phyloP scores from a whole-genome alignment of 495 filamentous ascomycete species.

The Parmelia sp. region DNA sequence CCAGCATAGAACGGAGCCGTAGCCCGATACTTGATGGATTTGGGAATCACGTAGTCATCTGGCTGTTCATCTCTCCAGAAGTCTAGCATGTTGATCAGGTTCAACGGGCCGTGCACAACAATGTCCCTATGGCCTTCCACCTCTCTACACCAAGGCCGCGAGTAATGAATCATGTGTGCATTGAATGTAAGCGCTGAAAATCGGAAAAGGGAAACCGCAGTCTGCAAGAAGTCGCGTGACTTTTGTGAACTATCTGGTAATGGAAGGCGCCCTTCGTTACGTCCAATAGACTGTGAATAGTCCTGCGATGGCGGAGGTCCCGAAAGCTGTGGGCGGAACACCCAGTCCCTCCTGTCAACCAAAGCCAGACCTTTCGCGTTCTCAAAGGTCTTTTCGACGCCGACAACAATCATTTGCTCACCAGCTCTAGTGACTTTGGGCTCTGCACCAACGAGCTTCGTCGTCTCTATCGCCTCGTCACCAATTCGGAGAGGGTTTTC shows the following conservation, averaged over 20 bases:
- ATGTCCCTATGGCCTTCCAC: constrained; percentile 54
- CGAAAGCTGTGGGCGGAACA: constrained; percentile 48
- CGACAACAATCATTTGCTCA: constrained; percentile 59
- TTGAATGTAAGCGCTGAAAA: constrained; percentile 72
- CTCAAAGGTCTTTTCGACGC: constrained; percentile 54
- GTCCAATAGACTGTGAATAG: background rate
- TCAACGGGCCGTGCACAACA: constrained; percentile 60
- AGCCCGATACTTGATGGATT: constrained; percentile 52
- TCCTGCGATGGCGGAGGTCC: constrained; percentile 24
- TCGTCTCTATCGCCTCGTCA: constrained; percentile 51
- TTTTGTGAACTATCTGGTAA: constrained; percentile 28
- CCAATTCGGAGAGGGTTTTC: constrained; percentile 45
- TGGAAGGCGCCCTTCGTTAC: background rate
- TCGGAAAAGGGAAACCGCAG: constrained; percentile 55
- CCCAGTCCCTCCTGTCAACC: constrained; percentile 55
- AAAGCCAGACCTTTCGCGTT: constrained; percentile 47
- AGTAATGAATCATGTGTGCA: constrained; percentile 67
- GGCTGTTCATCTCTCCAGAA: constrained; percentile 50
- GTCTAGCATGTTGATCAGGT: constrained; percentile 57
- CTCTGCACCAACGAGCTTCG: constrained; percentile 44
- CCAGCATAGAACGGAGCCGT: constrained; percentile 55
- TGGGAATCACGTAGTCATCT: constrained; percentile 32
- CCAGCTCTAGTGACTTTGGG: constrained; percentile 49
- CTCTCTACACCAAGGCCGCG: constrained; percentile 48
- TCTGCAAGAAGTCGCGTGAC: constrained; percentile 45